Evolutionary conservation across 1,139 yeast species (phyloP).

Genomic region (Arxiozyma bovina): DNA sequence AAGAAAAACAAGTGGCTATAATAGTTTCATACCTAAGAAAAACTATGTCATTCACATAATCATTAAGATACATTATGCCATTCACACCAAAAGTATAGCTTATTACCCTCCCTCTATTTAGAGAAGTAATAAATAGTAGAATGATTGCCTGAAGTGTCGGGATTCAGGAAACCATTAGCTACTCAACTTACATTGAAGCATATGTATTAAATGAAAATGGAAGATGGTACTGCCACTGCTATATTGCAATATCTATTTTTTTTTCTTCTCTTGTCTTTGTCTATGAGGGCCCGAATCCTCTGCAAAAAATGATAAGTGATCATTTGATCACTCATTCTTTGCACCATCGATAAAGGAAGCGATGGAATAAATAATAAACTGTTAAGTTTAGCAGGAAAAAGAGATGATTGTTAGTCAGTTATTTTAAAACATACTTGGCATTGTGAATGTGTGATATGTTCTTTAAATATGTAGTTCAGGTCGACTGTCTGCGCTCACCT

Average conservation of each 20-base stretch:
- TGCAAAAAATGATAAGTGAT: not conserved
- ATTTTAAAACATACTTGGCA: slow-evolving; percentile 13
- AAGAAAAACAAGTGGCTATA: not conserved
- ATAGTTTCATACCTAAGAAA: not conserved
- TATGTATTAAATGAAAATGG: not conserved
- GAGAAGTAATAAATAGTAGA: not conserved
- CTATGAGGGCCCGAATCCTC: slow-evolving; percentile 72
- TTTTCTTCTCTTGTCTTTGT: not conserved
- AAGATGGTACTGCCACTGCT: not conserved
- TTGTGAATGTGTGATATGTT: not conserved
- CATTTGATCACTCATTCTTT: not conserved
- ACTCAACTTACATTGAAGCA: not conserved
- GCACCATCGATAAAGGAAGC: not conserved
- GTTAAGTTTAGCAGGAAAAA: not conserved
- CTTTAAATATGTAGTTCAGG: not conserved
- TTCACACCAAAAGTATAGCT: not conserved
- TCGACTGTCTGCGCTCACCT: not conserved
- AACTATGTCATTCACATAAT: not conserved
- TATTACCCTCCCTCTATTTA: not conserved
- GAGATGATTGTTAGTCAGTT: slow-evolving; percentile 2
- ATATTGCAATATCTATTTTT: slow-evolving; percentile 7
- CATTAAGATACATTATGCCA: not conserved
- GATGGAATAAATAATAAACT: not conserved
- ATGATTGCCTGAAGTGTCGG: slow-evolving; percentile 67
- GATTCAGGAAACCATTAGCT: slow-evolving; percentile 43